Evolutionary conservation across 2,329 filamentous ascomycete genomes (phyloP).

Genomic region (Daldinia eschscholtzii): DNA sequence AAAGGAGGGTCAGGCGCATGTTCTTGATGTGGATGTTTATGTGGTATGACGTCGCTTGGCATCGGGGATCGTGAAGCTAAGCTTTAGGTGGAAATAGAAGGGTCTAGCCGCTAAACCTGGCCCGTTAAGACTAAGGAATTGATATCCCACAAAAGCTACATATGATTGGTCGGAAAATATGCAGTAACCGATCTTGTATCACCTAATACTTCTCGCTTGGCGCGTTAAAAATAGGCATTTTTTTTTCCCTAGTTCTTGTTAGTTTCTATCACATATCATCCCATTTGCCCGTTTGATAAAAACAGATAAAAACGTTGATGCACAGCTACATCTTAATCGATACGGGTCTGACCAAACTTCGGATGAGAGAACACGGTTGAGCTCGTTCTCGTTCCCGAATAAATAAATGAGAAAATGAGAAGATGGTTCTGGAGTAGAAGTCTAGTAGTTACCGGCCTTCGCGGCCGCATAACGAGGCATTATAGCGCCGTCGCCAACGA

Average conservation of each 20-base stretch:
- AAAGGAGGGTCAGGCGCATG: conserved; percentile 39
- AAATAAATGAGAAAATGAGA: conserved; percentile 36
- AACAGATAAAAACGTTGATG: background rate
- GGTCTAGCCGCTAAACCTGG: conserved; percentile 7
- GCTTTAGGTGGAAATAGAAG: conserved; percentile 1
- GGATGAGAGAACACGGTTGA: background rate
- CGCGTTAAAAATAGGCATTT: conserved; percentile 4
- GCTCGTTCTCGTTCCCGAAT: background rate
- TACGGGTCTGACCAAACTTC: background rate
- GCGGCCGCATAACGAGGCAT: conserved; percentile 30
- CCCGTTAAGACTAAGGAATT: conserved; percentile 11
- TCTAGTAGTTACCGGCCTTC: conserved; percentile 28
- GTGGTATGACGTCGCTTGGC: conserved; percentile 48
- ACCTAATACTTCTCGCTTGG: conserved; percentile 23
- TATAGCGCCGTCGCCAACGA: conserved; percentile 46
- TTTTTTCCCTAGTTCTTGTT: background rate
- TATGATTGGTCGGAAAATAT: conserved; percentile 24
- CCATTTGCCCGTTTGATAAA: background rate
- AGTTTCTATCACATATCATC: background rate
- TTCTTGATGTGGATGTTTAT: conserved; percentile 20
- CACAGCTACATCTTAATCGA: background rate
- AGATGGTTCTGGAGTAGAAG: conserved; percentile 37
- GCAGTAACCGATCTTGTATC: conserved; percentile 13
- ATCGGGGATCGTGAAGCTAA: conserved; percentile 23
- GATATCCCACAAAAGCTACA: conserved; percentile 14